Evolutionary conservation across 1,139 yeast genomes (phyloP), one percentile per base, ranked within the genome.

Genomic region (Blastobotrys malaysiensis): DNA sequence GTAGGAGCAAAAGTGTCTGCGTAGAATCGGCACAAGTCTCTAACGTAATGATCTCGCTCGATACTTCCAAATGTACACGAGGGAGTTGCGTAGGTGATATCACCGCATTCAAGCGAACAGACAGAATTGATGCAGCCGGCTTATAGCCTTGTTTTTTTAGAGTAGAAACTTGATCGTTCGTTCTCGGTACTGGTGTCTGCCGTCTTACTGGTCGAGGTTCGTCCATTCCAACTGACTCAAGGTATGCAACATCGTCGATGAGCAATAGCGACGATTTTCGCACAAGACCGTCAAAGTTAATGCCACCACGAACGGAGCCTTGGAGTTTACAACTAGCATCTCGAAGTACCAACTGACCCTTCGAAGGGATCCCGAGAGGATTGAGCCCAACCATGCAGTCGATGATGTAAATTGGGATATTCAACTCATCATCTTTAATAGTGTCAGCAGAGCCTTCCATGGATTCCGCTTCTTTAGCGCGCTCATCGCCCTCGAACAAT

Each of bases 21-120:
- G 84, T 77, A 0, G 97, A 88, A 68, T 91, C 98, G 0, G 97
- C 93, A 71, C 97, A 90, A 1, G 89, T 63, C 44, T 84, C 64
- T 50, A 67, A 45, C 1, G 59, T 51, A 11, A 63, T 47, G 2
- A 59, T 52, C 49, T 62, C 65, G 18, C 59, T 55, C 2, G 57
- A 51, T 14, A 61, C 36, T 1, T 55, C 58, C 46, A 59, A 26
- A 36, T 24, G 50, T 21, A 49, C 27, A 43, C 21, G 45, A 31
- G 50, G 52, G 14, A 27, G 39, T 5, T 46, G 47, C 21, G 3
- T 11, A 43, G 26, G 18, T 9, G 48, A 20, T 16, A 47, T 43
- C 14, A 24, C 9, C 3, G 44, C 39, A 7, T 43, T 47, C n/a
- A 44, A 31, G 39, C 27, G 26, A 26, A 21, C 21, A n/a, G 54